Evolutionary conservation across 2,329 filamentous ascomycete species (phyloP).

Genomic region (Fusarium ambrosium): DNA sequence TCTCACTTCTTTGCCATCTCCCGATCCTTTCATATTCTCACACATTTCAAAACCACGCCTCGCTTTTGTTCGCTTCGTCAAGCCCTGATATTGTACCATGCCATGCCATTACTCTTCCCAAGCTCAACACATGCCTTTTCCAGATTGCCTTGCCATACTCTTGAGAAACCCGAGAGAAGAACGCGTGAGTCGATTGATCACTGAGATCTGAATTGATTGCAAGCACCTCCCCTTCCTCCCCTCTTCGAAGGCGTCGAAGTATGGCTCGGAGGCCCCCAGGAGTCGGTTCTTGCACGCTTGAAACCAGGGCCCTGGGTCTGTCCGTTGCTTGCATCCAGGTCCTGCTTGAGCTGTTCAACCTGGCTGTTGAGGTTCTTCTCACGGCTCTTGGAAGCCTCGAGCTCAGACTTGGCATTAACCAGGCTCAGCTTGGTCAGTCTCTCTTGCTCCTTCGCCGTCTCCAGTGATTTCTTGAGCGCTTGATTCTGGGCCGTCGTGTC

Average conservation of each 20-base stretch:
- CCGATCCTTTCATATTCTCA: neutral
- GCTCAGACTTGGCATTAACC: neutral
- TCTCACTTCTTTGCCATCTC: neutral
- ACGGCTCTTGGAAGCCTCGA: neutral
- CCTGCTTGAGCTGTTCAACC: neutral
- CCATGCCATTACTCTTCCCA: neutral
- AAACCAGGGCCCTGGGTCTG: neutral
- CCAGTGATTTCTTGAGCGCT: neutral
- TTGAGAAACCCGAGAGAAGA: neutral
- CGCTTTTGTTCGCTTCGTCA: neutral
- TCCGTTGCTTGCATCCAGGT: neutral
- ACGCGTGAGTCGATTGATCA: neutral
- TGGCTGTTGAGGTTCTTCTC: neutral
- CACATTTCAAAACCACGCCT: neutral
- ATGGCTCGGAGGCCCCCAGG: neutral
- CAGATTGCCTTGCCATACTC: neutral
- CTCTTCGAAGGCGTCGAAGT: neutral
- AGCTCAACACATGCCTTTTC: neutral
- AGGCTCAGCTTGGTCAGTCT: neutral
- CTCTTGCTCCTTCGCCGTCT: slow-evolving; percentile 2
- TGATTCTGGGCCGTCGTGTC: neutral
- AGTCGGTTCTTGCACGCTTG: neutral
- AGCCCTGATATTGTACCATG: neutral
- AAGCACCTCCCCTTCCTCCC: neutral
- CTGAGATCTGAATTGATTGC: neutral